Base-by-base conservation (phyloP, 2,329 filamentous ascomycete species). In the Pestalotiopsis sp. region DNA sequence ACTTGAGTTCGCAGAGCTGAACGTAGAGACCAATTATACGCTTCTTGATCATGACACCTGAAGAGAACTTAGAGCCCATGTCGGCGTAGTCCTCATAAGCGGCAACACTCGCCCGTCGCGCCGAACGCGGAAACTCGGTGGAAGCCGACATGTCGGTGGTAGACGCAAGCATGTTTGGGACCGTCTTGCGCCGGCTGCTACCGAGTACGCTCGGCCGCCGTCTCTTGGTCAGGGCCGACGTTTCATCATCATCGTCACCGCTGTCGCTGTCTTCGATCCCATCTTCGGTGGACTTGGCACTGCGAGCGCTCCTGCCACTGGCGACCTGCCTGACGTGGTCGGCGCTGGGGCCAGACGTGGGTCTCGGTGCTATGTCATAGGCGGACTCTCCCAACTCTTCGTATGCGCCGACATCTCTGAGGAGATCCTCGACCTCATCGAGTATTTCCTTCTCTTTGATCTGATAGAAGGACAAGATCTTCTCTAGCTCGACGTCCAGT, bases 1-100 rank as follows among this genome's bases (percentile, higher is more conserved):
- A 98, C 78, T 97, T 97, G 75, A 99, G 89, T 80, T 98, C 96
- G 82, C 95, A 98, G 20, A 98, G 85, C 72, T 93, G 92, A 60
- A 99, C 96, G 78, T 98, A 99, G 70, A 95, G 85, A 77, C 90
- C 90, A 73, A 97, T 90, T 67, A 94, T 92, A 67, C 95, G 90
- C 83, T 97, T 98, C 86, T 98, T 98, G 72, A 99, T 83, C 75
- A 94, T 95, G 72, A 98, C 92, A 31, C 89, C 88, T 1, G 92
- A 90, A 61, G 87, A 89, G 75, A 87, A 89, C 17, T 87, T 76
- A 70, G 94, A 86, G 4, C 89, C 88, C 72, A 93, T 91, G 73
- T 97, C 94, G 64, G 90, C 90, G 75, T 92, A 92, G 75, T 97
- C 92, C 59, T 96, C 93, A 70, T 90, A 93, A 7, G 89, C 88